phyloP scores from a whole-genome alignment of 352 stramenopile species.

The Phytophthora lateralis region DNA sequence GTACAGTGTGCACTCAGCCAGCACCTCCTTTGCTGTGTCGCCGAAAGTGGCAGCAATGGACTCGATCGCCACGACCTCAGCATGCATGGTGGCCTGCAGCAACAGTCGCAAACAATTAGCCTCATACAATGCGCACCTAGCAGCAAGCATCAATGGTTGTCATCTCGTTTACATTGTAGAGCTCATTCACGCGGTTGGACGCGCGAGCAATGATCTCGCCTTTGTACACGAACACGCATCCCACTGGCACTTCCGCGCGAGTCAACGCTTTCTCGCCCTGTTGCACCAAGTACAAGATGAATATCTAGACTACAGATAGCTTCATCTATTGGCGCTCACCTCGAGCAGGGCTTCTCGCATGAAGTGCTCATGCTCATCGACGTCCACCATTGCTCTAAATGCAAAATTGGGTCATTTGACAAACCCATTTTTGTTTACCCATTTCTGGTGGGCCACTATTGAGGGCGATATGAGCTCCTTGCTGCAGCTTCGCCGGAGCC shows the following conservation, averaged over 20 bases:
- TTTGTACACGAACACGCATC: slow-evolving; percentile 90
- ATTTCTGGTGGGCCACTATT: slow-evolving; percentile 13
- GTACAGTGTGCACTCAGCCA: slow-evolving; percentile 74
- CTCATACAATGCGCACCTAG: background rate
- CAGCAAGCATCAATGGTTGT: background rate
- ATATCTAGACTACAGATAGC: background rate
- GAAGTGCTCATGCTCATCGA: slow-evolving; percentile 55
- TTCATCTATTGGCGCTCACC: slow-evolving; percentile 30
- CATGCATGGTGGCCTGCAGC: slow-evolving; percentile 85
- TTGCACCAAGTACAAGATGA: slow-evolving; percentile 6
- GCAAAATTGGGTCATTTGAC: background rate
- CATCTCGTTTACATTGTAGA: slow-evolving; percentile 69
- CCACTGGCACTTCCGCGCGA: slow-evolving; percentile 90
- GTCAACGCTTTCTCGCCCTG: slow-evolving; percentile 81
- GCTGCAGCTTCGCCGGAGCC: slow-evolving; percentile 32
- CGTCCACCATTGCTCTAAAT: slow-evolving; percentile 20
- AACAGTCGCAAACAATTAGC: background rate
- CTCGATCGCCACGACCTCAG: slow-evolving; percentile 92
- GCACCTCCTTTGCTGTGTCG: slow-evolving; percentile 43
- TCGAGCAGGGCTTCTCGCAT: slow-evolving; percentile 78
- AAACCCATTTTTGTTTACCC: background rate
- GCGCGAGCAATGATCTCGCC: slow-evolving; percentile 78
- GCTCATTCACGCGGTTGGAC: slow-evolving; percentile 89
- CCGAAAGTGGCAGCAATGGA: slow-evolving; percentile 61
- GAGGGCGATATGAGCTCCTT: slow-evolving; percentile 31